These are phyloP conservation scores for Beverwykella pulmonaria DNA, from an alignment of 495 filamentous ascomycete species.

Conservation along the genomic window DNA sequence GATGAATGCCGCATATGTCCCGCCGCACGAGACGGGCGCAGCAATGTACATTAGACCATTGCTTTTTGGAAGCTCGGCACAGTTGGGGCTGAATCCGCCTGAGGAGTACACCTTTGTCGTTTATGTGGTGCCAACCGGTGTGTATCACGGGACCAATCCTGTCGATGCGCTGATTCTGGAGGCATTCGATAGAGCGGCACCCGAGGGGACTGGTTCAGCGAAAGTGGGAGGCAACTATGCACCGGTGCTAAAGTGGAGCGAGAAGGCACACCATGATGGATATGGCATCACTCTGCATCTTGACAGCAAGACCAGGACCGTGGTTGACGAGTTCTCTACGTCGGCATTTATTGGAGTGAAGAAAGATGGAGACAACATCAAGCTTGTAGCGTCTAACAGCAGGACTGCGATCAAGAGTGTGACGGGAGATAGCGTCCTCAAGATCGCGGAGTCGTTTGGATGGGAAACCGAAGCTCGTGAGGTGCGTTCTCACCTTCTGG, in stretches of 20 bases:
- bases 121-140: conserved; percentile 81
- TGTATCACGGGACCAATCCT: conserved; percentile 83
- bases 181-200: conserved; percentile 73
- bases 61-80: conserved; percentile 79
- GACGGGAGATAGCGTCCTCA: conserved; percentile 69
- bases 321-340: conserved; percentile 90
- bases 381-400: conserved; percentile 76
- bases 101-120: conserved; percentile 89
- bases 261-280: conserved; percentile 69
- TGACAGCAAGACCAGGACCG: conserved; percentile 74
- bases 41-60: conserved; percentile 88
- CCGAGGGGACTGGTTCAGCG: conserved; percentile 71
- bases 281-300: conserved; percentile 87
- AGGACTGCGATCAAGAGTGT: conserved; percentile 81
- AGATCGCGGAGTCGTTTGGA: conserved; percentile 59
- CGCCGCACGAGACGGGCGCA: conserved; percentile 78
- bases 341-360: conserved; percentile 79
- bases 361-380: conserved; percentile 61
- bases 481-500: conserved; percentile 33
- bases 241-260: conserved; percentile 79
- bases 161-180: conserved; percentile 80
- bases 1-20: conserved; percentile 84
- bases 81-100: conserved; percentile 77
- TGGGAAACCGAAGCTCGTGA: conserved; percentile 43
- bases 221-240: conserved; percentile 82